Percentiles rank a stretch among this genome's conserved stretches.
Evolutionary conservation across 805 yeast genomes (phyloP).

Genomic region (Helenozyma rhizophorensis): DNA sequence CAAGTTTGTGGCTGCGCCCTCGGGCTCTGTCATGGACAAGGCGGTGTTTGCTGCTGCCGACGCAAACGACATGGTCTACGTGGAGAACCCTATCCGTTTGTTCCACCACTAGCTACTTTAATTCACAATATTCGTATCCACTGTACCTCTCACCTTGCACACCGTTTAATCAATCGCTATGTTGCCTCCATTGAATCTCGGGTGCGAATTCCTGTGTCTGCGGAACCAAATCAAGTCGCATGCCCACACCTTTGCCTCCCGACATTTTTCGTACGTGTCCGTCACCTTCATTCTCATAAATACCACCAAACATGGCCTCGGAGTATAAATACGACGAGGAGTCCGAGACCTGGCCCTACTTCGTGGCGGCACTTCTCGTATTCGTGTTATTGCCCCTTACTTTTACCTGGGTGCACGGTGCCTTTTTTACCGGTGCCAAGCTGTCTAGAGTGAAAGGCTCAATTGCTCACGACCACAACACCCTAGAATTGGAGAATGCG

Average conservation of each 20-base stretch:
- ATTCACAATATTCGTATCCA: no score
- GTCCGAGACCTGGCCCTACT: conserved; percentile 92
- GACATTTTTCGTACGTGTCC: conserved; percentile 6
- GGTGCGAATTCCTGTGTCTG: no score
- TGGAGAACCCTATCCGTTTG: conserved; percentile 94
- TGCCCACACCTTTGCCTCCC: no score
- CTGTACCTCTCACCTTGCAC: no score
- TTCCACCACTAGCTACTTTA: conserved; percentile 99
- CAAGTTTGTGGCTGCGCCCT: conserved; percentile 91
- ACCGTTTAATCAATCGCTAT: no score
- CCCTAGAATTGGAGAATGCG: conserved; percentile 24
- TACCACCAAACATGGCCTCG: conserved; percentile 28
- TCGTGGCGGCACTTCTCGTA: conserved; percentile 66
- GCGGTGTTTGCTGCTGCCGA: conserved; percentile 96
- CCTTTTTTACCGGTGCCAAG: conserved; percentile 15
- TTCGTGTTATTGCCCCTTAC: conserved; percentile 68
- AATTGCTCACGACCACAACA: conserved; percentile 27
- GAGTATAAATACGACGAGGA: conserved; percentile 82
- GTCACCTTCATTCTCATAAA: background rate
- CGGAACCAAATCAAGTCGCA: no score
- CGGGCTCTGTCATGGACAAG: conserved; percentile 97
- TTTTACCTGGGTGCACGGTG: conserved; percentile 23
- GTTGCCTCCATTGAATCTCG: no score
- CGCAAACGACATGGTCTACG: conserved; percentile 82
- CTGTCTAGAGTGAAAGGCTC: conserved; percentile 27